Conservation (phyloP, 176 grass and related monocot species). For the Elymus sibiricus region DNA sequence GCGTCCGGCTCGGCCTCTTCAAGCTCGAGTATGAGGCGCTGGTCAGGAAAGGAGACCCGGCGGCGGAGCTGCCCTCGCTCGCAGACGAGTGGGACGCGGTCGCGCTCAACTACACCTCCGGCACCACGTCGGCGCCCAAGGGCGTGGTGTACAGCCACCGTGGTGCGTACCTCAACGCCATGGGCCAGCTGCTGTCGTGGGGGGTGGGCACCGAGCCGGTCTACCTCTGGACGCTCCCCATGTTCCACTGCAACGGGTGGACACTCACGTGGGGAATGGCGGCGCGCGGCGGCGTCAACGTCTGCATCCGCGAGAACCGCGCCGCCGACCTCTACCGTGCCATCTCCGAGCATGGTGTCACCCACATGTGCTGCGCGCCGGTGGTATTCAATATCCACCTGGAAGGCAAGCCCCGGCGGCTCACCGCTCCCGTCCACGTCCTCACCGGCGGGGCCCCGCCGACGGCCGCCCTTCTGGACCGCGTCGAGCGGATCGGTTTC, state of each 20-base stretch:
- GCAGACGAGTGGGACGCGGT: slow-evolving; percentile 58
- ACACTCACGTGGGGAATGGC: slow-evolving; percentile 72
- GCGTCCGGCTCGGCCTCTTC: slow-evolving; percentile 26
- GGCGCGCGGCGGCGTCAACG: slow-evolving; percentile 56
- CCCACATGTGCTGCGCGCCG: slow-evolving; percentile 70
- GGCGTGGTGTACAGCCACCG: slow-evolving; percentile 77
- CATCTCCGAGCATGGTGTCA: slow-evolving; percentile 46
- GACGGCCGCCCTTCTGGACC: too few species aligned
- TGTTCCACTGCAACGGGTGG: slow-evolving; percentile 89
- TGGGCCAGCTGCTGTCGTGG: slow-evolving; percentile 54
- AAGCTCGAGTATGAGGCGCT: slow-evolving; percentile 55
- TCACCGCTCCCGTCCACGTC: too few species aligned
- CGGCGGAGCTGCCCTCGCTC: neutral
- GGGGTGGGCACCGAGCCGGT: slow-evolving; percentile 44
- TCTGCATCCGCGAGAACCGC: slow-evolving; percentile 49
- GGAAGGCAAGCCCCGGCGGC: accelerated
- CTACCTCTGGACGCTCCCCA: slow-evolving; percentile 80
- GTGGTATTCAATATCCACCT: slow-evolving; percentile 61
- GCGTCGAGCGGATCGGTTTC: too few species aligned
- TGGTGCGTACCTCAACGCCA: slow-evolving; percentile 54
- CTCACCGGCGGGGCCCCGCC: too few species aligned
- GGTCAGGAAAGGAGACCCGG: neutral
- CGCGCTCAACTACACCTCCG: slow-evolving; percentile 68
- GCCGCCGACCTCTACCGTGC: slow-evolving; percentile 38
- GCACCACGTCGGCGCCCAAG: slow-evolving; percentile 65